Conservation (phyloP, 805 yeast genomes). For the Alloascoidea hylecoeti region DNA sequence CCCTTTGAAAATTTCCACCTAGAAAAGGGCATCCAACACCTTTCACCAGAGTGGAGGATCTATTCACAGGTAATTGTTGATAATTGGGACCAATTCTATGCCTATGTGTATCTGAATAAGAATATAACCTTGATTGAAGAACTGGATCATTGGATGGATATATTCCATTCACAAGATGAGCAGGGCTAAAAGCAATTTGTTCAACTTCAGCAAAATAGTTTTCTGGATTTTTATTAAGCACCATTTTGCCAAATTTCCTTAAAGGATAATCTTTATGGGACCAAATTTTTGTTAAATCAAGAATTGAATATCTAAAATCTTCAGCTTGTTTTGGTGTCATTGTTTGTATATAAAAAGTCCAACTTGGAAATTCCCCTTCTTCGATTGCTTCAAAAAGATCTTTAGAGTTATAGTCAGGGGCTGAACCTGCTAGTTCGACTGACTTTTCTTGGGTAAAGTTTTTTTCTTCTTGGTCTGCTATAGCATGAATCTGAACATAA, state of each 20-base stretch:
- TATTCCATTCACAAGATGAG: slow-evolving; percentile 61
- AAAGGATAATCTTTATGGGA: slow-evolving; percentile 41
- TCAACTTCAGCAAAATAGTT: slow-evolving; percentile 39
- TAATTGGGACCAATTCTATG: slow-evolving; percentile 62
- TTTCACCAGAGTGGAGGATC: slow-evolving; percentile 18
- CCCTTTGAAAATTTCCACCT: slow-evolving; percentile 34
- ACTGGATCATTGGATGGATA: slow-evolving; percentile 72
- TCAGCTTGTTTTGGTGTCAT: slow-evolving; percentile 46
- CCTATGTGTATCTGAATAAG: slow-evolving; percentile 67
- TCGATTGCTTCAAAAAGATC: slow-evolving; percentile 31
- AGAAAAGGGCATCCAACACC: slow-evolving; percentile 31
- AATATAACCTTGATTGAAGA: slow-evolving; percentile 60
- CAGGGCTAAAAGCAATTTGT: slow-evolving; percentile 56
- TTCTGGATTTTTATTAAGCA: slow-evolving; percentile 37
- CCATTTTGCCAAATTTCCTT: slow-evolving; percentile 38
- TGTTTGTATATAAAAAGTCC: slow-evolving; percentile 40
- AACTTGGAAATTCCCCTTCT: slow-evolving; percentile 33
- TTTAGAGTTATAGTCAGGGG: slow-evolving; percentile 35
- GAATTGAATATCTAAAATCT: slow-evolving; percentile 29
- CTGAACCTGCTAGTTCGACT: slow-evolving; percentile 26
- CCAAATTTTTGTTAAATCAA: slow-evolving; percentile 45
- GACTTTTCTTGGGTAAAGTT: slow-evolving; percentile 31
- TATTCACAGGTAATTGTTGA: slow-evolving; percentile 53
- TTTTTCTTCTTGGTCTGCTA: slow-evolving; percentile 35
- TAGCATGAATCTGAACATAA: slow-evolving; percentile 42